Percentiles rank a stretch among this genome's conserved stretches.
Evolutionary conservation across 139 green algal genomes (phyloP).

Genomic region (Chlamydomonas incerta): DNA sequence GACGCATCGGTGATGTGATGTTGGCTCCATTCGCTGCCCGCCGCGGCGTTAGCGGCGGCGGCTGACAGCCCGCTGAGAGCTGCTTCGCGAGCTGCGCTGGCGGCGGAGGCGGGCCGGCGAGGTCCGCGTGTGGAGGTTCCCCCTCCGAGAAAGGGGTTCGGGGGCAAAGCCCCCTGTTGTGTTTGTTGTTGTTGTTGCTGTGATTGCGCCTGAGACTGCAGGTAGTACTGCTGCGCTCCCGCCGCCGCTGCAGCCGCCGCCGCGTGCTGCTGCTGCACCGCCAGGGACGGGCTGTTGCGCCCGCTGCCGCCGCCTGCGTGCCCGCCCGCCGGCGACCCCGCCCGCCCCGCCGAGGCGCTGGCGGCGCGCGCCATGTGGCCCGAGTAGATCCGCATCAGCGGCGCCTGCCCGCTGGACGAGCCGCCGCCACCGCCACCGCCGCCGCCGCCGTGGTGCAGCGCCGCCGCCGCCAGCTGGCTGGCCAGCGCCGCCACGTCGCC

Average conservation of each 20-base stretch:
- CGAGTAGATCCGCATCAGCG: neutral
- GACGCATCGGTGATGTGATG: no score
- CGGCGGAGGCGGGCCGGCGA: slow-evolving; percentile 20
- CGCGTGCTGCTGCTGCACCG: neutral
- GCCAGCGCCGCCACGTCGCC: neutral
- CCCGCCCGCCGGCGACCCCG: no score
- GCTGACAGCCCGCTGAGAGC: neutral
- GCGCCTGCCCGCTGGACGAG: neutral
- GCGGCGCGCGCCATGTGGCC: neutral
- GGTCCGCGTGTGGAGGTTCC: no score
- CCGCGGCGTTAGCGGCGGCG: neutral
- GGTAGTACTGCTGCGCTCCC: no score
- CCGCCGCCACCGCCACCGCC: no score
- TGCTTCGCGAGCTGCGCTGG: neutral
- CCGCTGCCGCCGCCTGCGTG: neutral
- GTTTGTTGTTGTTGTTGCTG: neutral
- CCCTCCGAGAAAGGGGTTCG: slow-evolving; percentile 42
- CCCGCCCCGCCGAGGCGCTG: neutral
- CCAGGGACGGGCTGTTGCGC: neutral
- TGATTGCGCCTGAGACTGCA: neutral
- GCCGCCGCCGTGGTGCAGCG: neutral
- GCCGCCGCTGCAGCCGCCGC: neutral
- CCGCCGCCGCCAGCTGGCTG: neutral
- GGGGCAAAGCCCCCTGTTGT: slow-evolving; percentile 46
- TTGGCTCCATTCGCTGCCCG: no score